Evolutionary conservation across 2,329 filamentous ascomycete genomes (phyloP).

Genomic region (Alternaria postmessia): DNA sequence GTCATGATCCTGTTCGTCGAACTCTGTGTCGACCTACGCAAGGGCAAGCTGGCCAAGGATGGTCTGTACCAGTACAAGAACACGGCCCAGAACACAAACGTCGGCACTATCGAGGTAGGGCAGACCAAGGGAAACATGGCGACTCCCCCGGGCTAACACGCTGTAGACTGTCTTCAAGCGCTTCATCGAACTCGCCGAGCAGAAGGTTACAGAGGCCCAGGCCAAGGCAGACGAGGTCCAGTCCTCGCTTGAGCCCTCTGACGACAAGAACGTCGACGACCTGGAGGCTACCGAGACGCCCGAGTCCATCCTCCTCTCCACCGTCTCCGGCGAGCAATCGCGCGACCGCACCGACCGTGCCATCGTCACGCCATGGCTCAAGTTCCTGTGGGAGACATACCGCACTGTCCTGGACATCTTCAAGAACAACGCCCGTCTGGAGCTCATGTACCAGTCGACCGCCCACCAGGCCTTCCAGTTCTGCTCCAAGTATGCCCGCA

Average conservation of each 20-base stretch:
- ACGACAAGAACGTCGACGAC: constrained; percentile 84
- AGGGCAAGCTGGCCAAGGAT: constrained; percentile 98
- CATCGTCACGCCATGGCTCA: constrained; percentile 98
- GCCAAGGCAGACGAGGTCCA: constrained; percentile 96
- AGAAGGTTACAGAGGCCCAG: constrained; percentile 95
- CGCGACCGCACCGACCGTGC: constrained; percentile 96
- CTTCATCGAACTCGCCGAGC: constrained; percentile 96
- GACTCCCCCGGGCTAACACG: constrained; percentile 19
- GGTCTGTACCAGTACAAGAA: constrained; percentile 99
- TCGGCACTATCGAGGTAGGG: constrained; percentile 90
- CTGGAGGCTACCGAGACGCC: constrained; percentile 97
- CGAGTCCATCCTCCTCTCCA: constrained; percentile 96
- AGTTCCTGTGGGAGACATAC: constrained; percentile 99
- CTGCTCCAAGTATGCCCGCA: constrained; percentile 96
- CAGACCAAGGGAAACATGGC: neutral
- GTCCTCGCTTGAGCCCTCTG: constrained; percentile 79
- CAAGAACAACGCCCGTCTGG: constrained; percentile 97
- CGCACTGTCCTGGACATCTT: constrained; percentile 97
- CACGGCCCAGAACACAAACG: constrained; percentile 98
- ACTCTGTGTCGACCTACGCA: constrained; percentile 94
- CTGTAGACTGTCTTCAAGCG: constrained; percentile 82
- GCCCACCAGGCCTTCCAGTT: constrained; percentile 99
- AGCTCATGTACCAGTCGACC: constrained; percentile 98
- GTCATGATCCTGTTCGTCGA: constrained; percentile 98
- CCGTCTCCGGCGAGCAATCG: constrained; percentile 97